These are phyloP conservation scores for Chloranthus sessilifolius DNA, from an alignment of 164 flowering plant genomes.

Conservation along the genomic window DNA sequence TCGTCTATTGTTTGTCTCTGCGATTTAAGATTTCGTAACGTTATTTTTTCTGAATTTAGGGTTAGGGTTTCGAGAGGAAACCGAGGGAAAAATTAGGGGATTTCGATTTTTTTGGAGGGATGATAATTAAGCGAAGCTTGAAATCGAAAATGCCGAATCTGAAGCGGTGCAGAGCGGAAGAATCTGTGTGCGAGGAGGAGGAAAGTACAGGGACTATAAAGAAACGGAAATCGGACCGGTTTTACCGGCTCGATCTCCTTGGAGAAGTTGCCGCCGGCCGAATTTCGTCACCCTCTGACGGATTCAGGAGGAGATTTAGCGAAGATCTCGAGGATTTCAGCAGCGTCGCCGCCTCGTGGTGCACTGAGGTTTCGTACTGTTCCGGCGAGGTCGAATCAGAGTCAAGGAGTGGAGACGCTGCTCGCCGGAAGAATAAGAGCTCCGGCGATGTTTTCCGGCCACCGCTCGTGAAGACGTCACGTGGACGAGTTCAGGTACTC, in stretches of 20 bases:
- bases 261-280: constrained; percentile 54
- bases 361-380: constrained; percentile 28
- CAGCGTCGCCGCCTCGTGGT: constrained; percentile 8
- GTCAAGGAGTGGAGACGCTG: constrained; percentile 9
- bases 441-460: constrained; percentile 21
- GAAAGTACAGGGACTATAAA: constrained; percentile 22
- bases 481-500: constrained; percentile 45
- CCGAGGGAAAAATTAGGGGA: constrained; percentile 3
- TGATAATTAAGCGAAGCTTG: constrained; percentile 39
- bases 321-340: constrained; percentile 9
- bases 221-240: constrained; percentile 26
- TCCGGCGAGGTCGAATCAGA: constrained; percentile 25
- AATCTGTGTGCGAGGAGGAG: constrained; percentile 14
- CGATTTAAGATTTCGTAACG: not conserved
- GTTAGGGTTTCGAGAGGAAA: not conserved
- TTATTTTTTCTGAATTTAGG: not conserved
- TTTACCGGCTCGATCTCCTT: constrained; percentile 47
- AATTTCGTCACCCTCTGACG: constrained; percentile 29
- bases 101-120: constrained; percentile 7
- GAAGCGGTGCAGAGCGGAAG: constrained; percentile 34
- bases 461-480: constrained; percentile 37
- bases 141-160: constrained; percentile 43
- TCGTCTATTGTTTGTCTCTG: no score
- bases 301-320: constrained; percentile 16
- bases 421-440: constrained; percentile 2